Percentiles rank a stretch among this genome's conserved stretches.
phyloP scores from a whole-genome alignment of 2,329 filamentous ascomycete species.

The Fusarium sp. region DNA sequence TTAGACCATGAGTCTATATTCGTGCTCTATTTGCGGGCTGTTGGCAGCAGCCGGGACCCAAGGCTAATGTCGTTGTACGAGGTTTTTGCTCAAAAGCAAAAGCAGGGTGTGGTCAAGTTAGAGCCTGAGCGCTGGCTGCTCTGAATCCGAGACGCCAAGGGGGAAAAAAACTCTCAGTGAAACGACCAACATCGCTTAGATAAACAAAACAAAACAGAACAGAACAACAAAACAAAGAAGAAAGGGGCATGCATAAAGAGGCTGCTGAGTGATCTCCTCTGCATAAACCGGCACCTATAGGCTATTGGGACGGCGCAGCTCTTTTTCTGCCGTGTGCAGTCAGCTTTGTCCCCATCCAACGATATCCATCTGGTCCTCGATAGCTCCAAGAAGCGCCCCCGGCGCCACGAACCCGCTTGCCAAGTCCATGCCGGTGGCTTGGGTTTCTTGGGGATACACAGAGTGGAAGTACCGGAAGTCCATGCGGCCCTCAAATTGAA shows the following conservation, averaged over 20 bases:
- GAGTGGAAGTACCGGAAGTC: not conserved
- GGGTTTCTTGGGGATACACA: constrained; percentile 11
- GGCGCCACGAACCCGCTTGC: constrained; percentile 12
- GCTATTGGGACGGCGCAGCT: not conserved
- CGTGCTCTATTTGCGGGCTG: not conserved
- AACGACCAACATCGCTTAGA: not conserved
- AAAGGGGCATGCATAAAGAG: constrained; percentile 6
- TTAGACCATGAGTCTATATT: constrained; percentile 5
- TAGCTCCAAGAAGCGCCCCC: not conserved
- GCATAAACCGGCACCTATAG: constrained; percentile 5
- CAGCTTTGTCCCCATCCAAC: constrained; percentile 1
- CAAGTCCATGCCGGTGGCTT: constrained; percentile 22
- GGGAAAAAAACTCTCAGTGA: not conserved
- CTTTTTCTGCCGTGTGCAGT: not conserved
- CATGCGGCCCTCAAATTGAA: not conserved
- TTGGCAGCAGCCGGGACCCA: not conserved
- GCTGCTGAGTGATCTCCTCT: constrained; percentile 8
- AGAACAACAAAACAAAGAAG: not conserved
- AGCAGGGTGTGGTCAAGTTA: not conserved
- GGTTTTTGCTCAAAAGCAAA: constrained; percentile 1
- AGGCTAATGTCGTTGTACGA: constrained; percentile 14
- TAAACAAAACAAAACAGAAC: constrained; percentile 8
- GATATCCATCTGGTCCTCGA: not conserved
- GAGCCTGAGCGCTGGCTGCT: not conserved
- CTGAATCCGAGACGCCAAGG: not conserved